A percentile compares a stretch with the other conserved stretches of the same genome.
phyloP scores from a whole-genome alignment of 805 yeast genomes.

The Wickerhamiella alocasiicola region DNA sequence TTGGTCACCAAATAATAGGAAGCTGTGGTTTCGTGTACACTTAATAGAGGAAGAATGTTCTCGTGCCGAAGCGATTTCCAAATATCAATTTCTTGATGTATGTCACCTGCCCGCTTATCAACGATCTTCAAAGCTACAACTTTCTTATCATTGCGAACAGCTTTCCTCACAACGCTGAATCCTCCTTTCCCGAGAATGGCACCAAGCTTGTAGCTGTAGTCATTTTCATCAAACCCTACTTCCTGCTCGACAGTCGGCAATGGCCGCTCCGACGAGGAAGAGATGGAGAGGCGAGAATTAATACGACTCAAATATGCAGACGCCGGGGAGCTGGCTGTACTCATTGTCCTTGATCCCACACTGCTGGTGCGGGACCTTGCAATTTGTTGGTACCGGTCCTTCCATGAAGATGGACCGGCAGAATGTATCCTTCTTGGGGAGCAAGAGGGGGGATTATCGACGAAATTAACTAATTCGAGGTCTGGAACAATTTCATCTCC shows the following conservation, averaged over 20 bases:
- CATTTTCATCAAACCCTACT: constrained; percentile 2
- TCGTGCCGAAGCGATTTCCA: constrained; percentile 63
- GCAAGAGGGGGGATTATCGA: not conserved
- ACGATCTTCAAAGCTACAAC: constrained; percentile 48
- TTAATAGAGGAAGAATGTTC: constrained; percentile 49
- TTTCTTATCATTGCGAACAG: constrained; percentile 7
- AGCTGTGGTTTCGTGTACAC: constrained; percentile 45
- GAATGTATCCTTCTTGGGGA: not conserved
- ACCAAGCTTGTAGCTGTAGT: constrained; percentile 11
- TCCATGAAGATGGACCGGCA: not conserved
- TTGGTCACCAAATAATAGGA: constrained; percentile 65
- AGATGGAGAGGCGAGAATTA: constrained; percentile 10
- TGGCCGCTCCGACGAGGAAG: not conserved
- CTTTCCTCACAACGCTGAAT: constrained; percentile 12
- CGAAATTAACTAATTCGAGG: constrained; percentile 6
- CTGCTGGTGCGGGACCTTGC: constrained; percentile 7
- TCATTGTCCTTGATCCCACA: constrained; percentile 1
- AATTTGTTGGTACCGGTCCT: constrained; percentile 8
- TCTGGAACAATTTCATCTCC: constrained; percentile 15
- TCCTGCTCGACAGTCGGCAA: not conserved
- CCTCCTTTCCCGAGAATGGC: constrained; percentile 14
- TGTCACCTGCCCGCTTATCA: constrained; percentile 36
- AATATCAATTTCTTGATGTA: constrained; percentile 56
- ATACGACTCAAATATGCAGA: constrained; percentile 9
- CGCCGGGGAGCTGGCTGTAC: constrained; percentile 5